Evolutionary conservation across 164 flowering plant genomes (phyloP), one percentile per base, ranked within the genome.

Genomic region (Echeveria elegans): DNA sequence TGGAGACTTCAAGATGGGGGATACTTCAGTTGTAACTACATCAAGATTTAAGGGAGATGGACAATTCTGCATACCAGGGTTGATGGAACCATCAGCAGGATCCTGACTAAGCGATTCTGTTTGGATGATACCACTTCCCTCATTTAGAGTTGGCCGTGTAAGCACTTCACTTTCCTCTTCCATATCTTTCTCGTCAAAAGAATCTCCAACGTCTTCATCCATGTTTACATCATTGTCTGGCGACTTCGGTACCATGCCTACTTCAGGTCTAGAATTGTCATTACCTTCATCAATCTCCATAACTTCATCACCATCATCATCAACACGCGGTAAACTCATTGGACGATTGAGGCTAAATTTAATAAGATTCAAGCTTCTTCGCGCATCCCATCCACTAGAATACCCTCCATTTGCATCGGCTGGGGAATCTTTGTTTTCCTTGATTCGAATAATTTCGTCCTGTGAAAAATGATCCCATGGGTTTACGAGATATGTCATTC

Each of bases 381-480:
- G 89, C 6, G 95, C 94, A 86, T 81, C 85, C 95, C 96, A 87
- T 32, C 89, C 87, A 43, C 83, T 83, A 59, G 90, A 82, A 77
- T 80, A 81, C 66, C 77, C 73, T 68, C 88, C 88, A 75, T 68
- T 78, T 67, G 78, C 36, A 43, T 77, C 80, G 45, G 72, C 63
- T 40, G 80, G 70, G 56, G 71, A 75, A 0, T 83, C 84, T 77
- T 63, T 63, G 18, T 82, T 82, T 63, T 80, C 84, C 73, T 95
- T 95, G 84, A 92, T 79, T 63, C 89, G 76, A 18, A 82, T 76
- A 31, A 91, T 85, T 77, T 95, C 99, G 75, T 92, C 97, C 98
- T 90, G 84, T 24, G 15, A 53, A 24, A n/a, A 8, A 23, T 53
- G 10, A 23, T 23, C 29, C 24, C 60, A 53, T 53, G 29, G 30